Evolutionary conservation across 192 early-diverging fungal genomes (phyloP), one percentile per base, ranked within the genome.

Genomic region (Umbelopsis isabellina): DNA sequence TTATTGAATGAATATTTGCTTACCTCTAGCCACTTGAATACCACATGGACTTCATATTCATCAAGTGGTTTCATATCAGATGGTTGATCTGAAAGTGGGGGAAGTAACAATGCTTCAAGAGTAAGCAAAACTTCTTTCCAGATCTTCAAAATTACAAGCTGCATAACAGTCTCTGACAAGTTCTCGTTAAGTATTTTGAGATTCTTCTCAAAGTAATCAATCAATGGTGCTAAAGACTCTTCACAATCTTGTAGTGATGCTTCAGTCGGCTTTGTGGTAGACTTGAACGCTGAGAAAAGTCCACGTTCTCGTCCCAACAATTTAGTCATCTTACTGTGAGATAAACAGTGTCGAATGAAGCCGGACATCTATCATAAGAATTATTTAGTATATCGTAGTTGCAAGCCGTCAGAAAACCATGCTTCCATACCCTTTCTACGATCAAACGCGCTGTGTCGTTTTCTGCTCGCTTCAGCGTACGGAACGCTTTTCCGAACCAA

Each of bases 151-250:
- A 93, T 86, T 18, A 91, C 88, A 53, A 83, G 79, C 35, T 85
- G 82, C 68, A 91, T 89, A 20, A 89, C 86, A 23, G 83, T 81
- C 18, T 88, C 85, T 46, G 89, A 86, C 22, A 94, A 80, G 44
- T 89, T 82, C 21, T 88, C 80, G 52, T 89, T 91, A 30, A 93
- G 65, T 2, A 83, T 83, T 16, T 87, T 84, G 20, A 94, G 72
- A 49, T 92, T 93, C 20, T 72, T 84, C 44, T 94, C 91, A 72
- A 94, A 82, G 65, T 92, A 94, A 73, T 93, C 91, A 23, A 91
- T 76, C 16, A 94, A 68, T 25, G 88, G 91, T 35, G 84, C 81
- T 44, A 94, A 74, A 0, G 87, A 86, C 71, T 88, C 85, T 64
- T 90, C 89, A 55, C 89, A 91, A 55, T 85, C 85, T 47, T 76